Base-by-base conservation (phyloP, 2,329 filamentous ascomycete genomes). In the Leptographium wingfieldii region DNA sequence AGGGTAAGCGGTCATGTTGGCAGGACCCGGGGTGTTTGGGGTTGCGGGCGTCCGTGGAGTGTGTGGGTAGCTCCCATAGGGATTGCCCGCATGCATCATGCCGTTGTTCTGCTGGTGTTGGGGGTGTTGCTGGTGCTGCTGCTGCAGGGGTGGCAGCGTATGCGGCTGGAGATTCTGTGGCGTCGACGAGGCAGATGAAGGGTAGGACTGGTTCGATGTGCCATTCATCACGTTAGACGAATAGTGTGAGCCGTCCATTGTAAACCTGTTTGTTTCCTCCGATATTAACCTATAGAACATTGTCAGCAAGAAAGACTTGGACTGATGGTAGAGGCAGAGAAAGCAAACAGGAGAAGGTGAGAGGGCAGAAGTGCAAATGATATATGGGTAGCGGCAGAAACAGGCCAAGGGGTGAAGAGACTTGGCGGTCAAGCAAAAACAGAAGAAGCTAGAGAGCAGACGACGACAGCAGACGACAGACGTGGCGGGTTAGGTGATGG, bases 1-100 rank as follows among this genome's bases (percentile, higher is more conserved):
- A 16, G 73, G 73, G 66, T 83, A 84, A 69, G 73, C 78, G 19
- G 76, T 74, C 75, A 83, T 77, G 67, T 73, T 76, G 58, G 74
- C 72, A 46, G 81, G 80, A 60, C 77, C 80, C 46, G 82, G 81
- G 33, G 82, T 83, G 68, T 82, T 83, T 46, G 83, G 82, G 19
- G 82, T 84, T n/a, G 80, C 79, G 55, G 81, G 80, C 27, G 81
- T 84, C 67, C 82, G 77, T 65, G 83, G 82, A 54, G 81, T 84
- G 67, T 85, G 81, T 66, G 79, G 79, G 69, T 83, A 79, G 67
- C 73, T 82, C 61, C 79, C 78, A 73, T 85, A 85, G 60, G 64
- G 64, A n/a, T 60, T 64, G 7, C 78, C 72, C 58, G 75, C 73
- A 66, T 80, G 77, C 76, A 80, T 79, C 64, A 74, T 72, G 65